These are phyloP conservation scores for Saturnispora kantuleensis DNA, from an alignment of 805 yeast species.

Conservation along the genomic window DNA sequence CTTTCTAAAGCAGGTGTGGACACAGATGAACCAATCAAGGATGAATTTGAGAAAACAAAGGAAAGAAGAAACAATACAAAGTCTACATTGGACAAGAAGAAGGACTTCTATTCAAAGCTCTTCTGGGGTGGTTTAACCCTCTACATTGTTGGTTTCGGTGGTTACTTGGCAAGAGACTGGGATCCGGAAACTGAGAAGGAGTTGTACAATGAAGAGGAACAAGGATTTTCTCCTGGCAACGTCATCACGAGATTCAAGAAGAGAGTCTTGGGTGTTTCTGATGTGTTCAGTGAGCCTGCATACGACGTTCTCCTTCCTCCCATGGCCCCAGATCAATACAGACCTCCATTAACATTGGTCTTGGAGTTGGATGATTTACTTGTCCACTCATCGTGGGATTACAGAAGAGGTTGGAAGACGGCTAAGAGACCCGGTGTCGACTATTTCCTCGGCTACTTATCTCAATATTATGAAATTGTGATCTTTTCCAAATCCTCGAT, in stretches of 20 bases:
- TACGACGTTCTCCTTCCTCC: conserved; percentile 91
- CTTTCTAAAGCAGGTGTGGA: conserved; percentile 81
- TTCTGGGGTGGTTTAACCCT: conserved; percentile 33
- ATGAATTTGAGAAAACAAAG: conserved; percentile 26
- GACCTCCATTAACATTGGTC: conserved; percentile 86
- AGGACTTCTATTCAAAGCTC: conserved; percentile 72
- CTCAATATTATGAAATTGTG: conserved; percentile 94
- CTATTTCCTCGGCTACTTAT: conserved; percentile 87
- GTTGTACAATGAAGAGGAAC: conserved; percentile 34
- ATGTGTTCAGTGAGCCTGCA: conserved; percentile 86
- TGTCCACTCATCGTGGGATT: conserved; percentile 87
- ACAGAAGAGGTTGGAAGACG: conserved; percentile 93
- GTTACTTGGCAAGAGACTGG: conserved; percentile 77
- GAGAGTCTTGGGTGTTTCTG: conserved; percentile 66
- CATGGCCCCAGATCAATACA: conserved; percentile 80
- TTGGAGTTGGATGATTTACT: conserved; percentile 82
- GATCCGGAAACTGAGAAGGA: conserved; percentile 61
- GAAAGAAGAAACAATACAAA: conserved; percentile 46
- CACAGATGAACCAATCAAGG: conserved; percentile 26
- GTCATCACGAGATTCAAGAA: conserved; percentile 61
- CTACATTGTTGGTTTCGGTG: conserved; percentile 43
- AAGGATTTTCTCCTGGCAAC: conserved; percentile 58
- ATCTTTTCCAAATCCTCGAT: conserved; percentile 77
- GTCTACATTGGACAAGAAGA: conserved; percentile 67
- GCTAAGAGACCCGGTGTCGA: conserved; percentile 98